Conservation (phyloP, 108 stramenopile species). For the Nitzschia sp. region DNA sequence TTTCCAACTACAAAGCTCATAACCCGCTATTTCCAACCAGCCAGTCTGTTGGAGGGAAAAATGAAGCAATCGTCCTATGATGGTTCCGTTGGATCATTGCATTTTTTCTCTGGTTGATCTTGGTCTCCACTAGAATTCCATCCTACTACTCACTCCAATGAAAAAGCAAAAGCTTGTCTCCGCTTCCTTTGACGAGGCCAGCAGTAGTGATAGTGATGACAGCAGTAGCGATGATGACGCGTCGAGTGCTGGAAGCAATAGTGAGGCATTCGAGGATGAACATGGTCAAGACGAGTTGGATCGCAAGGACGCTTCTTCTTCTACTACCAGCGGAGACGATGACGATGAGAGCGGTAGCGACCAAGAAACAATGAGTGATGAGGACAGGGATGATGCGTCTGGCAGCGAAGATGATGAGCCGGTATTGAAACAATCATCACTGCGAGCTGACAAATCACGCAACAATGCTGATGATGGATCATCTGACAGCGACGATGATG, state of each 20-base stretch:
- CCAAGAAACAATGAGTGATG: not conserved
- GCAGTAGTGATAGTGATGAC: conserved; percentile 24
- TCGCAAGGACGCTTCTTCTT: not conserved
- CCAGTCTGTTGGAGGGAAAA: no score
- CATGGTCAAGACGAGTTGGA: not conserved
- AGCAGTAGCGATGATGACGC: conserved; percentile 14
- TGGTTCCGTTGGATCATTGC: no score
- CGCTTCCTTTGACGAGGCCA: conserved; percentile 28
- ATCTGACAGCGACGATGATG: not conserved
- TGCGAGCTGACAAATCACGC: no score
- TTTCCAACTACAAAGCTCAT: no score
- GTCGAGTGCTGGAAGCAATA: no score
- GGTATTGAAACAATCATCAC: not conserved
- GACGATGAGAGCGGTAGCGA: conserved; percentile 4
- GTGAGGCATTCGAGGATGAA: no score
- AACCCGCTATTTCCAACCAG: no score
- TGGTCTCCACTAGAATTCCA: no score
- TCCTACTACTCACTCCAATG: no score
- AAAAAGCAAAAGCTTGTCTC: not conserved
- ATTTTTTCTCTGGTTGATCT: no score
- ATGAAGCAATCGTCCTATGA: no score
- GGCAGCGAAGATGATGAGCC: not conserved
- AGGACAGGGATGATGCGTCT: not conserved
- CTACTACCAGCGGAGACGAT: not conserved
- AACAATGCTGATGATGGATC: no score